Evolutionary conservation across 306 rosid species (phyloP).

Genomic region (Prunus campanulata): DNA sequence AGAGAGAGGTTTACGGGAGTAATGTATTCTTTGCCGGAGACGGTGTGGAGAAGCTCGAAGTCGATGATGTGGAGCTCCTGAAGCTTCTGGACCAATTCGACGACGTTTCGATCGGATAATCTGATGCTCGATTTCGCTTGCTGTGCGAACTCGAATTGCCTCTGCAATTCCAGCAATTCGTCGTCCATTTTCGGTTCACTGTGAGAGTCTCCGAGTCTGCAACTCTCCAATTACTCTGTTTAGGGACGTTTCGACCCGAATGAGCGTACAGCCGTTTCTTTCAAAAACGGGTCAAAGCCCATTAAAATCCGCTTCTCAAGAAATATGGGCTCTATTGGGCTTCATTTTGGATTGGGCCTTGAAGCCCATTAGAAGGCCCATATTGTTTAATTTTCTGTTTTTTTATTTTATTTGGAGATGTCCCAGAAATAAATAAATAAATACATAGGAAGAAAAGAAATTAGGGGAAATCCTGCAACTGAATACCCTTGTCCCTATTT

Average conservation of each 20-base stretch:
- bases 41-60: slow-evolving; percentile 93
- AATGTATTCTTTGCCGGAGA: slow-evolving; percentile 95
- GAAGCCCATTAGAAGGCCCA: neutral
- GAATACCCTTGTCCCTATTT: neutral
- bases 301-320: neutral
- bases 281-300: neutral
- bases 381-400: neutral
- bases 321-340: neutral
- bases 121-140: slow-evolving; percentile 90
- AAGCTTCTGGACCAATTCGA: slow-evolving; percentile 90
- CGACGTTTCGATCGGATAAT: slow-evolving; percentile 93
- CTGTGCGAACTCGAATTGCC: slow-evolving; percentile 95
- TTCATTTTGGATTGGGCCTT: neutral
- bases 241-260: neutral
- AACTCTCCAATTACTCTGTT: neutral
- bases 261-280: neutral
- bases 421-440: neutral
- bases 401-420: neutral
- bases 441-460: neutral
- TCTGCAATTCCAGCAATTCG: slow-evolving; percentile 89
- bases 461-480: neutral
- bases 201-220: neutral
- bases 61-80: slow-evolving; percentile 90
- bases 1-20: slow-evolving; percentile 62
- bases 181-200: slow-evolving; percentile 69